Evolutionary conservation across 305 asterid species (phyloP).

Genomic region (Withania somnifera): DNA sequence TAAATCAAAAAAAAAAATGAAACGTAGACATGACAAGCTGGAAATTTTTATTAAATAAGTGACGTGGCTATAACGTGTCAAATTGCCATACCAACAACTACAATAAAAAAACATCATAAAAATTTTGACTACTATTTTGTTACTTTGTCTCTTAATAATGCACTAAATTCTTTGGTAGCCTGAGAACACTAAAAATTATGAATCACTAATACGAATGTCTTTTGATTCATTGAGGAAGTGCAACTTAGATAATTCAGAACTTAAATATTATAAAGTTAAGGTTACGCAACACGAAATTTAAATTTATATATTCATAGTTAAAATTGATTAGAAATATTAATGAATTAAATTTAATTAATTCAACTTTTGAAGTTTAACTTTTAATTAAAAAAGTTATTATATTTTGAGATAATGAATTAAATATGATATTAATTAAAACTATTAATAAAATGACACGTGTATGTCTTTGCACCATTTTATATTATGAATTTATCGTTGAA

Average conservation of each 20-base stretch:
- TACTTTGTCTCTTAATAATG: not conserved
- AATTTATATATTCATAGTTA: not conserved
- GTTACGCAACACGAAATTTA: too few relatives aligned
- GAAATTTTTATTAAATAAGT: not conserved
- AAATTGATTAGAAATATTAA: fast-evolving
- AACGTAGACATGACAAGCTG: not conserved
- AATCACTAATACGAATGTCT: not conserved
- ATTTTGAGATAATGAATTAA: not conserved
- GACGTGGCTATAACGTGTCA: not conserved
- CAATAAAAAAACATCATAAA: not conserved
- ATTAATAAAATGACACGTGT: not conserved
- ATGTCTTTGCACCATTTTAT: not conserved
- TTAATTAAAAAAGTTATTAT: not conserved
- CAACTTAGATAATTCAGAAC: not conserved
- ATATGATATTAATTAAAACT: not conserved
- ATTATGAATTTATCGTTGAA: too few relatives aligned
- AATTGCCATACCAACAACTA: not conserved
- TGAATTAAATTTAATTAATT: not conserved
- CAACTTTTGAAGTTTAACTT: not conserved
- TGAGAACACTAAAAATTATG: not conserved
- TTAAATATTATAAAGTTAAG: not conserved
- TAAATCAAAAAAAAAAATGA: not conserved
- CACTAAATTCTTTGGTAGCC: not conserved
- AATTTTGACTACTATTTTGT: not conserved
- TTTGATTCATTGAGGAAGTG: not conserved